Evolutionary conservation across 768 basidiomycete species (phyloP).

Genomic region (Pisolithus sp.): DNA sequence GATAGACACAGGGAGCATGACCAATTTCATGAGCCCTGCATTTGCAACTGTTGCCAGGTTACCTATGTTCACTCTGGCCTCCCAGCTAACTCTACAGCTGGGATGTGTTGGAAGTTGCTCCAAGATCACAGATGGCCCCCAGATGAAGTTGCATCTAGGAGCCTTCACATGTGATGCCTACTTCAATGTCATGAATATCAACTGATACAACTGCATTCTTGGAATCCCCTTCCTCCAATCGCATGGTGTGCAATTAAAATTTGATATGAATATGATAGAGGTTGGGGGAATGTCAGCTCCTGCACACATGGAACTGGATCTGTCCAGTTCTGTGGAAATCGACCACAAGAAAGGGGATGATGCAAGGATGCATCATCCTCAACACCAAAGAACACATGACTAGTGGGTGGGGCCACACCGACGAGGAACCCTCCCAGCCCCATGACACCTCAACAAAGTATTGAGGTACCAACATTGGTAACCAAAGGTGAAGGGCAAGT

Average conservation of each 20-base stretch:
- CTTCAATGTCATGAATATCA: conserved; percentile 31
- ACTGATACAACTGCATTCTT: conserved; percentile 31
- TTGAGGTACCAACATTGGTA: too few relatives aligned
- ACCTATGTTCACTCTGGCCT: conserved; percentile 5
- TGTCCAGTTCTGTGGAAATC: background rate
- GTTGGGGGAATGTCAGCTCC: background rate
- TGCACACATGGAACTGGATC: too few relatives aligned
- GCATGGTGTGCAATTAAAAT: conserved; percentile 10
- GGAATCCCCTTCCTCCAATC: conserved; percentile 28
- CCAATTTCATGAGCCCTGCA: conserved; percentile 16
- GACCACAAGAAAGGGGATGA: background rate
- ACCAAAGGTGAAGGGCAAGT: too few relatives aligned
- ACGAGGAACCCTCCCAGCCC: too few relatives aligned
- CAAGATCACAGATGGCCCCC: conserved; percentile 21
- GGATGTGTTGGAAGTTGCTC: conserved; percentile 28
- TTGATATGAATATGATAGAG: background rate
- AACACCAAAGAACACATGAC: background rate
- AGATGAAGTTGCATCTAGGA: conserved; percentile 7
- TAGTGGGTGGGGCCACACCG: too few relatives aligned
- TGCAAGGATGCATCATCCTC: background rate
- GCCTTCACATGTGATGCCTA: conserved; percentile 8
- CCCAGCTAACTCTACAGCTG: conserved; percentile 23
- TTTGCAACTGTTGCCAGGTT: conserved; percentile 12
- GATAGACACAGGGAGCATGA: conserved; percentile 22
- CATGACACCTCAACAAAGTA: too few relatives aligned